Base-by-base conservation (phyloP, 805 yeast species). In the Ogataea pilisensis region DNA sequence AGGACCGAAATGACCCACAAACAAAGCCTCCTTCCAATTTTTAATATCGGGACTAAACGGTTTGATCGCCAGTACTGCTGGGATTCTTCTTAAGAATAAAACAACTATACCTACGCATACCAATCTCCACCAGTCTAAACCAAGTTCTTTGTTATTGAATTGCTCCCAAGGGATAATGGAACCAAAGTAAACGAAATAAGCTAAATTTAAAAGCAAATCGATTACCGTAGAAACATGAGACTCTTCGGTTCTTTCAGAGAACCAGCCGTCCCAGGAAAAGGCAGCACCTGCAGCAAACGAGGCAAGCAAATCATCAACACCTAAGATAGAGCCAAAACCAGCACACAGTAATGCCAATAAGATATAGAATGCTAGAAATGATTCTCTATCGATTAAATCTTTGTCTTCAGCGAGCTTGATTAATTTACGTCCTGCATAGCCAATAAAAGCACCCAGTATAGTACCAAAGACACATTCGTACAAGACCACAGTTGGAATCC, bases 1-100 rank as follows among this genome's bases (percentile, higher is more conserved):
- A 13, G 89, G 89, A 29, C 89, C 89, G 54, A 82, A 82, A 63
- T 78, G 86, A 34, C 89, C 89, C 45, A 81, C 76, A 54, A 82
- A 78, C 5, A 82, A 51, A 1, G 86, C 86, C 54, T 82, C 88
- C 55, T 78, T 71, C 80, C 84, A 75, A 28, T 75, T 68, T 42
- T 72, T 72, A 29, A 82, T 69, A 50, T 78, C 83, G 1, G 86
- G 85, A 20, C 77, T 74, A 14, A 79, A 51, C 1, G 76, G 76
- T 55, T 79, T 79, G 22, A 78, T 64, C 1, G 69, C 70, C 28
- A 81, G 50, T 12, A 76, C 78, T 0, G 79, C 79, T 1, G 82
- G 82, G 11, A 77, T 60, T 54, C 82, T 60, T 57, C 81, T 63
- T 39, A 76, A 61, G 44, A 72, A 69, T 4, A 77, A 61, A 21